Percentiles rank a stretch among this genome's conserved stretches.
Conservation (phyloP, 192 early-diverging fungal genomes). For the Coemansia guatemalensis region DNA sequence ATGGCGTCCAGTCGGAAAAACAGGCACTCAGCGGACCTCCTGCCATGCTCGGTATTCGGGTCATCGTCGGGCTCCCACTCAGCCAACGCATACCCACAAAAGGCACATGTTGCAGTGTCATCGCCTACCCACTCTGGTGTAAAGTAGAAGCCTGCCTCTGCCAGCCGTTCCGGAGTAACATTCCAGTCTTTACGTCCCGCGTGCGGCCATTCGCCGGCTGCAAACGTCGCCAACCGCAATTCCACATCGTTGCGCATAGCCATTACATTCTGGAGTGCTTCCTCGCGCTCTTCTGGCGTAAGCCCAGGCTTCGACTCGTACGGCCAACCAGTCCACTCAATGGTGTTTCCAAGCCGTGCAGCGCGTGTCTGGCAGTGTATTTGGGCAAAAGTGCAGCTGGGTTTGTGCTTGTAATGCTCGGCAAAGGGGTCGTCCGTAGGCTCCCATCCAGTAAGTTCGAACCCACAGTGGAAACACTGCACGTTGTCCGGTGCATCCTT, state of each 20-base stretch:
- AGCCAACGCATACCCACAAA: constrained; percentile 50
- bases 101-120: constrained; percentile 49
- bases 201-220: constrained; percentile 42
- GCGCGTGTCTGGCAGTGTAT: constrained; percentile 43
- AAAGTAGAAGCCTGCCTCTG: constrained; percentile 50
- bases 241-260: constrained; percentile 20
- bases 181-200: constrained; percentile 35
- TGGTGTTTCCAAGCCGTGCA: constrained; percentile 20
- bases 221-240: constrained; percentile 31
- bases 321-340: constrained; percentile 42
- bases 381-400: constrained; percentile 42
- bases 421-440: constrained; percentile 51
- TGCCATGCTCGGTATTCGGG: constrained; percentile 43
- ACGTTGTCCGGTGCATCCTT: constrained; percentile 52
- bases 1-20: constrained; percentile 36
- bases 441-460: constrained; percentile 55
- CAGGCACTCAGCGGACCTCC: constrained; percentile 43
- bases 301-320: constrained; percentile 3
- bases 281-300: constrained; percentile 1
- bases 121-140: constrained; percentile 42
- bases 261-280: constrained; percentile 8
- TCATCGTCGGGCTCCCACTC: constrained; percentile 55
- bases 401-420: constrained; percentile 44
- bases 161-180: constrained; percentile 47
- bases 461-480: constrained; percentile 52